These are phyloP conservation scores for Trifolium fragiferum DNA, from an alignment of 306 rosid species.

Conservation along the genomic window DNA sequence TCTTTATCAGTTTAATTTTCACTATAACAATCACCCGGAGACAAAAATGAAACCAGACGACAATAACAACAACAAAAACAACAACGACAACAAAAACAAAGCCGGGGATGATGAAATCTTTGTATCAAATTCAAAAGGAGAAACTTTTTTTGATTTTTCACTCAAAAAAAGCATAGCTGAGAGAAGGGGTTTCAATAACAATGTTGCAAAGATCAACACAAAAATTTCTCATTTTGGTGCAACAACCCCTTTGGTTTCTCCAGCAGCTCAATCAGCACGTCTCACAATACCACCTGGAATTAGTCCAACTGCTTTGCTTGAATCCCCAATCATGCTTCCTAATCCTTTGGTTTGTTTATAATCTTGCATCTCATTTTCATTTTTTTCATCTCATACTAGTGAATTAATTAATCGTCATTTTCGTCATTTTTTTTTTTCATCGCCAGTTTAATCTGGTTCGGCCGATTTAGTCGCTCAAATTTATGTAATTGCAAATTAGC, in stretches of 20 bases:
- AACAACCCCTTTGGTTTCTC: conserved; percentile 42
- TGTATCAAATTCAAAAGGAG: too few species aligned
- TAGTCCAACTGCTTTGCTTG: conserved; percentile 79
- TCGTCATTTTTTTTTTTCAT: too few species aligned
- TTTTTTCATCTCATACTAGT: neutral
- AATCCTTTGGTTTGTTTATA: conserved; percentile 58
- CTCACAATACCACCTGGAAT: conserved; percentile 72
- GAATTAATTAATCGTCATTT: neutral
- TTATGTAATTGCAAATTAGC: neutral
- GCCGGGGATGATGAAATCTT: too few species aligned
- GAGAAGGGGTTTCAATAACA: conserved; percentile 69
- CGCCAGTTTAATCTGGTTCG: too few species aligned
- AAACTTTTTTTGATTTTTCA: too few species aligned
- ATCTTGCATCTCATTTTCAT: neutral
- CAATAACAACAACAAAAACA: neutral
- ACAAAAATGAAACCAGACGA: conserved; percentile 13
- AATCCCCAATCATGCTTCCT: conserved; percentile 75
- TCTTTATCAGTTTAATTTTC: neutral
- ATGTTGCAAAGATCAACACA: conserved; percentile 46
- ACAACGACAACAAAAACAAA: neutral
- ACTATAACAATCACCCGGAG: neutral
- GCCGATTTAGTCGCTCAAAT: neutral
- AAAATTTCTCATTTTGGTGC: conserved; percentile 37
- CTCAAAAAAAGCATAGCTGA: conserved; percentile 59
- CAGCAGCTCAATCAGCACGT: conserved; percentile 54